Evolutionary conservation across 2,329 filamentous ascomycete species (phyloP), one percentile per base, ranked within the genome.

Genomic region (Aspergillus sp.): DNA sequence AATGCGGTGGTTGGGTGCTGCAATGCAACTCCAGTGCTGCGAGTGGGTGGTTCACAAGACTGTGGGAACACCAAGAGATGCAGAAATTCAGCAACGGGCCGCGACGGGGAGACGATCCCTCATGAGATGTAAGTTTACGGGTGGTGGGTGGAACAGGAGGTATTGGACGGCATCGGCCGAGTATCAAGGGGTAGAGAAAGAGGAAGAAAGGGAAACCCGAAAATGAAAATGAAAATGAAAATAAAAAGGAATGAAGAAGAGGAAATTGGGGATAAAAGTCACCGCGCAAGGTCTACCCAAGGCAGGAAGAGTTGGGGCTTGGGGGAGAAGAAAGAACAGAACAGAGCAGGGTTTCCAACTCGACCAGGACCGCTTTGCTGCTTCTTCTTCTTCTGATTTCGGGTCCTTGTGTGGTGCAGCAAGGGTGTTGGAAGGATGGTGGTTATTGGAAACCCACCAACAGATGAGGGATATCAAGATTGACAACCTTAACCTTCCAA

Each of bases 31-130:
- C 60, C 51, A 57, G 55, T 41, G 39, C 35, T 53, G 59, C 43
- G 59, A 5, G 57, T 40, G 40, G 52, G 60, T 58, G 49, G 55
- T 47, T 59, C 45, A 57, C 53, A 59, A 59, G 47, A 58, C 25
- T 55, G 53, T 52, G 56, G 60, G 59, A 64, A 63, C 57, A 62
- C 62, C 62, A 61, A 64, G 60, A 63, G 57, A 64, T 59, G 57
- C 57, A 56, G 57, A 66, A 47, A 57, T 54, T 68, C 64, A 65
- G 63, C 63, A 64, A 67, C 62, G 62, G 65, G 63, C 64, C 63
- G 64, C 66, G 60, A 62, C 61, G 64, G 63, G 59, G 55, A 62
- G 58, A 56, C 55, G 62, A 67, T 62, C 60, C 65, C 61, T 64
- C 62, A 68, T 63, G 43, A 62, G 58, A 62, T 51, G 56, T 49